Base-by-base conservation (phyloP, 2,329 filamentous ascomycete genomes). In the Huntiella savannae region DNA sequence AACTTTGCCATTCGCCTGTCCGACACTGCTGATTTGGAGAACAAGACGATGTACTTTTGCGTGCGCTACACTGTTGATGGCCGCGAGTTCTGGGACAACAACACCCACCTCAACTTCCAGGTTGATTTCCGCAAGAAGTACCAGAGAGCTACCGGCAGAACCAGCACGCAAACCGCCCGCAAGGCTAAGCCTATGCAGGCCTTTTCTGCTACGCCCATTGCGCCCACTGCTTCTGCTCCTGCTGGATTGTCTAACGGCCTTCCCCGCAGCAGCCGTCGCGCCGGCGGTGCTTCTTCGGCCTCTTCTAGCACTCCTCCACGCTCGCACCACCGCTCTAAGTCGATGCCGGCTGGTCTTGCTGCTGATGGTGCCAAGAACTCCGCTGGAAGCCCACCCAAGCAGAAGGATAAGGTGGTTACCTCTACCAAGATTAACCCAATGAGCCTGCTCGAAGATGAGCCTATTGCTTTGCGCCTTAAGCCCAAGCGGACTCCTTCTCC, bases 61-160 rank as follows among this genome's bases (percentile, higher is more conserved):
- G 72, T 95, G 43, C 81, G 85, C 44, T 98, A 96, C 62, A 75
- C 67, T 35, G 85, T 93, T 49, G 78, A 79, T 52, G 84, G 85
- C 13, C 71, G 80, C 51, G 88, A 96, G 55, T 83, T 77, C 61
- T 98, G 91, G 91, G 91, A 98, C 63, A 98, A 88, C 70, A 98
- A 98, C 60, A 68, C 69, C 54, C 67, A 69, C 28, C 73, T 76
- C 62, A 96, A 98, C 64, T 98, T 91, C 64, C 87, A 95, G 60
- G 75, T 96, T 46, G 86, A 94, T 60, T 98, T 98, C 65, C 69
- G 70, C 53, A 92, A 87, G 70, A 86, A 83, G 64, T 62, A 72
- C 54, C 71, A 82, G 50, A 66, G 72, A 13, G 70, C 70, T 55
- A 75, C 69, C 43, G 70, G 70, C 53, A 77, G 75, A 65, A 67